Evolutionary conservation across 768 basidiomycete genomes (phyloP), one percentile per base, ranked within the genome.

Genomic region (Ramaria sp.): DNA sequence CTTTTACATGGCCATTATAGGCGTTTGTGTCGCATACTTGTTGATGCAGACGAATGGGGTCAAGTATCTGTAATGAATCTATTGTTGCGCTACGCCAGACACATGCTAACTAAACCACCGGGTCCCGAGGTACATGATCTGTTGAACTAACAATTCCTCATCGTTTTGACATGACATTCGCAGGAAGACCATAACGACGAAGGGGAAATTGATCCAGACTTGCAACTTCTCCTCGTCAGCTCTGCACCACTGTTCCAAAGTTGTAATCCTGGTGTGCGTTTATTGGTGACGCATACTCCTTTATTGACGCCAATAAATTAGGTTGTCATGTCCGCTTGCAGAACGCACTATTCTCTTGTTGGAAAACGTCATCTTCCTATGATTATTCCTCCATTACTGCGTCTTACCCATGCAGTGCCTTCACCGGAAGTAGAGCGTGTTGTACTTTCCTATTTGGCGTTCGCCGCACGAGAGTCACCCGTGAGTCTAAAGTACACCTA

Each of bases 41-140:
- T 91, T 32, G 93, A 99, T 61, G 83, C 85, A 3, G 96, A 99
- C 61, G 95, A 96, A 65, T 99, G 96, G 96, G 93, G 92, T 0
- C 96, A 97, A 66, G 79, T 86, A 5, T 79, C 83, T 44, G 67
- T 92, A 18, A 73, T 95, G 57, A 77, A 83, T 42, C 73, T 98
- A 13, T 74, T 99, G 30, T 68, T 83, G 53, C 73, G 88, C 56
- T 99, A 99, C 64, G 88, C 80, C 2, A 72, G 94, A 49, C 78
- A 76, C 0, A 94, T 95, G 90, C 73, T 96, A 30, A 77, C 79
- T 1, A 73, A 82, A 58, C 84, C 89, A 9, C 67, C 66, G 1
- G 60, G 47, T 8, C 48, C 44, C 30, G 41, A 51, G 41, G 42
- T 51, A 13, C 22, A 5, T 44, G 20, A 8, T 7, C 16, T 18